Percentiles rank a stretch among this genome's conserved stretches.
phyloP scores from a whole-genome alignment of 2,329 filamentous ascomycete species.

The Apiospora malaysiana region DNA sequence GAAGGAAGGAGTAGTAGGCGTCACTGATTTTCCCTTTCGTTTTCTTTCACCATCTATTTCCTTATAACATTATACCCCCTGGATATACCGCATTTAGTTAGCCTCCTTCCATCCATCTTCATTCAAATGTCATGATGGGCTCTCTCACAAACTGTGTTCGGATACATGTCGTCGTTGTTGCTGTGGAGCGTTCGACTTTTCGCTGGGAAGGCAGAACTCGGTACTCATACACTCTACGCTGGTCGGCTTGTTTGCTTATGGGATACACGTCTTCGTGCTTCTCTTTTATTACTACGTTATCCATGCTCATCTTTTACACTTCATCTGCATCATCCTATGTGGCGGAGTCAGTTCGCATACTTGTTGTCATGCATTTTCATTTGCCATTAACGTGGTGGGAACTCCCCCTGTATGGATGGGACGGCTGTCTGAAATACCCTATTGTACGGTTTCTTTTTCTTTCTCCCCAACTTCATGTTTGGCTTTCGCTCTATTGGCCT shows the following conservation, averaged over 20 bases:
- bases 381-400: not conserved
- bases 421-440: not conserved
- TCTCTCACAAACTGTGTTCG: not conserved
- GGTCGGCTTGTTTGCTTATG: not conserved
- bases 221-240: not conserved
- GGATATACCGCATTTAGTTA: constrained; percentile 15
- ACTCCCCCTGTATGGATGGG: not conserved
- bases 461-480: not conserved
- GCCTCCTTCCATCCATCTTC: not conserved
- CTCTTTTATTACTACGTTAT: not conserved
- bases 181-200: not conserved
- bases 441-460: not conserved
- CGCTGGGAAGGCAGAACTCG: not conserved
- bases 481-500: not conserved
- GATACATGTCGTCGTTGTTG: not conserved
- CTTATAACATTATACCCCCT: constrained; percentile 6
- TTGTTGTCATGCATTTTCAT: not conserved
- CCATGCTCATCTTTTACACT: no score
- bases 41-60: not conserved
- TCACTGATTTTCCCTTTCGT: not conserved
- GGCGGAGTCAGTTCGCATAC: not conserved
- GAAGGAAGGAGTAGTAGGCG: constrained; percentile 2
- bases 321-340: not conserved
- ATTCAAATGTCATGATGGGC: not conserved
- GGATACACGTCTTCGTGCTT: not conserved